phyloP scores from a whole-genome alignment of 306 rosid species.

The Malus asiatica region DNA sequence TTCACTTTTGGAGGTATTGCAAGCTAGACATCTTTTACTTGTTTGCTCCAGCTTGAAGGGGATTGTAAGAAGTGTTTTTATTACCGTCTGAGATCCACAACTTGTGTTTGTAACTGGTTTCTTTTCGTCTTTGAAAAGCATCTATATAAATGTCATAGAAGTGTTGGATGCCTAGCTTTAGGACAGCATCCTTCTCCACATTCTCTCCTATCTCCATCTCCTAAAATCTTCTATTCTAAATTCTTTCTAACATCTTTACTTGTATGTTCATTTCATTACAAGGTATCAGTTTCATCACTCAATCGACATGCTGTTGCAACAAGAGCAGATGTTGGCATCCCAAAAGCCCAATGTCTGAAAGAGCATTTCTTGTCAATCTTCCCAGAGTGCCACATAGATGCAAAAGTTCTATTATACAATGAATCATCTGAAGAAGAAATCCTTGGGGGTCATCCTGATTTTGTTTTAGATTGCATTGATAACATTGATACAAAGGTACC shows the following conservation, averaged over 20 bases:
- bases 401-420: constrained; percentile 77
- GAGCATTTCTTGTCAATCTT: constrained; percentile 80
- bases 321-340: constrained; percentile 93
- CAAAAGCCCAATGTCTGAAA: constrained; percentile 92
- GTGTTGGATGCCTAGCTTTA: background rate
- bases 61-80: background rate
- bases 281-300: constrained; percentile 97
- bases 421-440: constrained; percentile 87
- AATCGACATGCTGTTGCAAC: constrained; percentile 99
- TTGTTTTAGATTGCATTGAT: constrained; percentile 89
- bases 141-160: background rate
- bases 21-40: background rate
- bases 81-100: background rate
- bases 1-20: background rate
- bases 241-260: constrained; percentile 17
- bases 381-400: constrained; percentile 85
- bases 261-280: constrained; percentile 43
- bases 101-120: background rate
- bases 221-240: background rate
- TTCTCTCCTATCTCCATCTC: background rate
- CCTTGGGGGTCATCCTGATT: constrained; percentile 86
- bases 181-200: background rate
- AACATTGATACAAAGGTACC: constrained; percentile 91
- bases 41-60: background rate
- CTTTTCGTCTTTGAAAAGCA: background rate